Conservation (phyloP, 441 rosid genomes). For the Erodium trifolium region DNA sequence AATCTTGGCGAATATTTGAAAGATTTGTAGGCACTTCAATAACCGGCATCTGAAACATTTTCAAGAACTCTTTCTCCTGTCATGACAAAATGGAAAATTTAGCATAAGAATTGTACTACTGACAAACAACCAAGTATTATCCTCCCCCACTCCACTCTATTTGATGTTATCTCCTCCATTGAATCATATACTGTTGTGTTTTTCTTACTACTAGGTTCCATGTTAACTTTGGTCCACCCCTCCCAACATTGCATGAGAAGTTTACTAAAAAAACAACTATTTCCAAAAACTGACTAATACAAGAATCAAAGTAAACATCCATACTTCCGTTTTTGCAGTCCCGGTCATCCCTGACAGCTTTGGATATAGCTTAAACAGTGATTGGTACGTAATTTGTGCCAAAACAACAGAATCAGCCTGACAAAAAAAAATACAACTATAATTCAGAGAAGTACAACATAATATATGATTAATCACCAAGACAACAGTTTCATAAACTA, state of each 20-base stretch:
- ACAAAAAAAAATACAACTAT: background rate
- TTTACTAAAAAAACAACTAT: background rate
- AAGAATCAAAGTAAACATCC: slow-evolving; percentile 22
- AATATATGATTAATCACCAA: slow-evolving; percentile 2
- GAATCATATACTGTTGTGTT: no score
- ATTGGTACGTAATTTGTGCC: slow-evolving; percentile 97
- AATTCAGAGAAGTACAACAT: slow-evolving; percentile 16
- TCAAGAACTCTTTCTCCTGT: slow-evolving; percentile 94
- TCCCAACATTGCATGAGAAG: background rate
- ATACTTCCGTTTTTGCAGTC: slow-evolving; percentile 96
- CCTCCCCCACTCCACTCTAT: background rate
- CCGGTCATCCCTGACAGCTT: slow-evolving; percentile 99
- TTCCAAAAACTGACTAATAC: background rate
- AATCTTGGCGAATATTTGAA: slow-evolving; percentile 80
- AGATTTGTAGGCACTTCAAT: slow-evolving; percentile 94
- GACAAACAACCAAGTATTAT: no score
- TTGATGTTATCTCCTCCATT: background rate
- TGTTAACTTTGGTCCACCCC: background rate
- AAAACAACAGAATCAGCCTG: slow-evolving; percentile 95
- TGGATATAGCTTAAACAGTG: slow-evolving; percentile 92
- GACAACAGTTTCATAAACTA: slow-evolving; percentile 18
- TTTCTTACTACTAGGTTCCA: no score
- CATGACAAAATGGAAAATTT: slow-evolving; percentile 20
- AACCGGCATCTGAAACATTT: slow-evolving; percentile 88
- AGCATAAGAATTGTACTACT: slow-evolving; percentile 4